Evolutionary conservation across 164 flowering plant genomes (phyloP), one percentile per base, ranked within the genome.

Genomic region (Aristolochia contorta): DNA sequence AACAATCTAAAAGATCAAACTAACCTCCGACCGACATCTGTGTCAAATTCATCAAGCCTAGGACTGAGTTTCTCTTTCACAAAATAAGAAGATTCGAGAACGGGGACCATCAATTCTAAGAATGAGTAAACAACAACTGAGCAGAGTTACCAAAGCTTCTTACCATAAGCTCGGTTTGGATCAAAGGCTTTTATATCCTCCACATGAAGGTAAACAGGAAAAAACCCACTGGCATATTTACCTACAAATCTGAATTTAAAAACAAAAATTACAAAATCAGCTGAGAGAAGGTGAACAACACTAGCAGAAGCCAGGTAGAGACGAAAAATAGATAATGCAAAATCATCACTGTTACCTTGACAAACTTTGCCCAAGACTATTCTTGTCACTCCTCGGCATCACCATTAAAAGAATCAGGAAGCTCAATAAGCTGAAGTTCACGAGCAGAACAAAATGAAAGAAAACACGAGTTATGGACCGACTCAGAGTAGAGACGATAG

Each of bases 111-210:
- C 5, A 30, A 49, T 19, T 50, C 21, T 19, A 18, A 32, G 8
- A 47, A 21, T 15, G 19, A 21, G 24, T 20, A 47, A 46, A 1
- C 46, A 48, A 48, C 20, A 50, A 48, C 10, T 7, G 12, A 33
- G 18, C 21, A 60, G 45, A 51, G 18, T 47, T 25, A 33, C 30
- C 33, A n/a, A 46, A 48, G 37, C 47, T 5, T 33, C 54, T 62
- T 58, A 88, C 97, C 85, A 48, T 91, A 89, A 65, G 97, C 80
- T 47, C 76, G 80, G 64, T 82, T 69, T 6, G 95, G 84, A 71
- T 81, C 76, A 62, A 89, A 89, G 33, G 87, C 87, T 59, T 78
- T 65, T 0, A 82, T 70, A 62, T 87, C 92, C 68, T 89, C 96
- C 19, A 85, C 92, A 66, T 86, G 75, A 21, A 86, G 75, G 54